Conservation (phyloP, 768 basidiomycete species). For the Kwoniella dejecticola region DNA sequence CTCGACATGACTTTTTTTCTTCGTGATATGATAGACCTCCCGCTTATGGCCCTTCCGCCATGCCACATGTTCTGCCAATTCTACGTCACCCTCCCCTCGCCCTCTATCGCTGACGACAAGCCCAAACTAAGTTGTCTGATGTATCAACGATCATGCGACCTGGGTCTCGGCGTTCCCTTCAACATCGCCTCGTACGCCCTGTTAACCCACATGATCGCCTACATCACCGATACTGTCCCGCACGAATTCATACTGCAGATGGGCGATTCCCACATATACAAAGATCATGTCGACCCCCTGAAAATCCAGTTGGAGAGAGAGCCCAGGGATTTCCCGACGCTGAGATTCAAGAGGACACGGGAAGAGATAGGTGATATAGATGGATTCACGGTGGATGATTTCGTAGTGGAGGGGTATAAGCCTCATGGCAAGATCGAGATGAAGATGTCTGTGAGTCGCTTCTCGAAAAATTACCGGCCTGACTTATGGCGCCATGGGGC, state of each 20-base stretch:
- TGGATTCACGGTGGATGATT: constrained; percentile 75
- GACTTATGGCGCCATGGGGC: too few relatives aligned
- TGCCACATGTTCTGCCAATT: constrained; percentile 99
- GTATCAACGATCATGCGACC: constrained; percentile 96
- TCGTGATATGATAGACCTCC: constrained; percentile 71
- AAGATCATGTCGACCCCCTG: constrained; percentile 86
- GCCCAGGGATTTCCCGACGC: constrained; percentile 79
- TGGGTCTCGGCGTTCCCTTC: constrained; percentile 96
- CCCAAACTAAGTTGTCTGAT: constrained; percentile 88
- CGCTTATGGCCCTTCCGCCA: constrained; percentile 92
- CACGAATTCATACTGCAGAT: constrained; percentile 93
- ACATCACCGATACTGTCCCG: constrained; percentile 79
- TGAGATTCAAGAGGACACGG: constrained; percentile 71
- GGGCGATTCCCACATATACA: constrained; percentile 95
- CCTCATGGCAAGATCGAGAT: constrained; percentile 81
- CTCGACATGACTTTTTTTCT: not conserved
- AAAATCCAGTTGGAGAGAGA: constrained; percentile 74
- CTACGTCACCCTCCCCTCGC: constrained; percentile 82
- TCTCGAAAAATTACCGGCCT: not conserved
- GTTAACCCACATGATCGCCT: constrained; percentile 96
- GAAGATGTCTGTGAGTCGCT: constrained; percentile 88
- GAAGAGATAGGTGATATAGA: constrained; percentile 66
- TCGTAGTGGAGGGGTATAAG: constrained; percentile 82
- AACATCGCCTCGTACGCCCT: constrained; percentile 99
- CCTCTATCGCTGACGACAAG: constrained; percentile 54